Evolutionary conservation across 2,329 filamentous ascomycete genomes (phyloP).

Genomic region (Penicillium sp.): DNA sequence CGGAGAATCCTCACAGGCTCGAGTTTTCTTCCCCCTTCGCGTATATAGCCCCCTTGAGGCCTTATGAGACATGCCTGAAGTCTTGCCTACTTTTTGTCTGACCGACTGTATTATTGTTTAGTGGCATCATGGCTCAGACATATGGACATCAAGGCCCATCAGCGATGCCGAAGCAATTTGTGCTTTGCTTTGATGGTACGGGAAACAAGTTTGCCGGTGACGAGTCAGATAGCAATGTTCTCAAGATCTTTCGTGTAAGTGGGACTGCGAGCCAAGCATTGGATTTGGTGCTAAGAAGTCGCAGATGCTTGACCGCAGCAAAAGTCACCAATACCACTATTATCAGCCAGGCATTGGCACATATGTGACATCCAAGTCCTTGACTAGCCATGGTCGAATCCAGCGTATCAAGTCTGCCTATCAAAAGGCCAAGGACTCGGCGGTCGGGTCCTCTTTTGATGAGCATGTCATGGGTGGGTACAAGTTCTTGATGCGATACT

Average conservation of each 20-base stretch:
- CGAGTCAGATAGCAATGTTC: slow-evolving; percentile 48
- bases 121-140: slow-evolving; percentile 19
- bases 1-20: neutral
- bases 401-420: slow-evolving; percentile 55
- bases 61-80: neutral
- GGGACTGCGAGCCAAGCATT: neutral
- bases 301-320: slow-evolving; percentile 43
- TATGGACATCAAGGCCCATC: slow-evolving; percentile 20
- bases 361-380: slow-evolving; percentile 41
- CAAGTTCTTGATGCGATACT: slow-evolving; percentile 74
- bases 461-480: slow-evolving; percentile 82
- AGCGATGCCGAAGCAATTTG: slow-evolving; percentile 37
- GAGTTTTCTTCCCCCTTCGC: neutral
- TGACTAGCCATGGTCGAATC: slow-evolving; percentile 35
- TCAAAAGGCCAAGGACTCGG: slow-evolving; percentile 59
- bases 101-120: neutral
- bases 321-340: slow-evolving; percentile 43
- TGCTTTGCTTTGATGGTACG: slow-evolving; percentile 47
- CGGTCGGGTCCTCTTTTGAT: slow-evolving; percentile 75
- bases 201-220: slow-evolving; percentile 47
- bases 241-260: slow-evolving; percentile 48
- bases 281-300: neutral
- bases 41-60: slow-evolving; percentile 15
- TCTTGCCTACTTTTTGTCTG: neutral
- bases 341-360: slow-evolving; percentile 49